Conservation (phyloP, 805 yeast genomes). For the Hanseniaspora singularis region DNA sequence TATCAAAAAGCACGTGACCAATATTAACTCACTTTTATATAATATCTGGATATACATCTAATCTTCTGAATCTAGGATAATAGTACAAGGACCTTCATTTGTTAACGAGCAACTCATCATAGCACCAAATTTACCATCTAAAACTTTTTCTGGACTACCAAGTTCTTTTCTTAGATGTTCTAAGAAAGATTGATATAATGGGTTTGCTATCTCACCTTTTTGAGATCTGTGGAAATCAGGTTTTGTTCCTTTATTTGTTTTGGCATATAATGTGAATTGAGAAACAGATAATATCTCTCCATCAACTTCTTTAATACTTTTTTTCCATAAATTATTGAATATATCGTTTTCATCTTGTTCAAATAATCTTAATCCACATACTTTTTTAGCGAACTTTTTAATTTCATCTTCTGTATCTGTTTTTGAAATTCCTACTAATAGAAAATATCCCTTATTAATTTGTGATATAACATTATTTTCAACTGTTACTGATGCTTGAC, state of each 20-base stretch:
- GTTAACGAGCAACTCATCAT: conserved; percentile 89
- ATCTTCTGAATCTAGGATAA: conserved; percentile 61
- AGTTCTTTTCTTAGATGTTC: conserved; percentile 36
- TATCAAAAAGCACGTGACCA: too few species aligned
- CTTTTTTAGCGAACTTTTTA: conserved; percentile 52
- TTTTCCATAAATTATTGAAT: conserved; percentile 61
- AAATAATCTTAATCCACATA: conserved; percentile 56
- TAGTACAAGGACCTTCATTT: conserved; percentile 91
- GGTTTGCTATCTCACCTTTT: conserved; percentile 48
- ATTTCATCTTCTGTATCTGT: conserved; percentile 70
- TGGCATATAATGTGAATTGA: conserved; percentile 83
- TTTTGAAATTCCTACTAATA: conserved; percentile 72
- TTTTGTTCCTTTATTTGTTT: conserved; percentile 78
- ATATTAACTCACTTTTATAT: not conserved
- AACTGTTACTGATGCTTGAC: conserved; percentile 79
- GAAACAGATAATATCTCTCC: conserved; percentile 79
- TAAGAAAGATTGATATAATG: conserved; percentile 40
- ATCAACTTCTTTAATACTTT: conserved; percentile 46
- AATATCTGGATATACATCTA: conserved; percentile 7
- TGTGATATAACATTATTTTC: conserved; percentile 56
- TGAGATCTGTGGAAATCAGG: conserved; percentile 93
- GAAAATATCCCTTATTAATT: conserved; percentile 61
- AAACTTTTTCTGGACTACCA: conserved; percentile 47
- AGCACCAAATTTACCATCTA: conserved; percentile 88
- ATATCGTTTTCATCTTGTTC: conserved; percentile 48